These are phyloP conservation scores for Pseudogymnoascus destructans DNA, from an alignment of 2,329 filamentous ascomycete species.

Conservation along the genomic window DNA sequence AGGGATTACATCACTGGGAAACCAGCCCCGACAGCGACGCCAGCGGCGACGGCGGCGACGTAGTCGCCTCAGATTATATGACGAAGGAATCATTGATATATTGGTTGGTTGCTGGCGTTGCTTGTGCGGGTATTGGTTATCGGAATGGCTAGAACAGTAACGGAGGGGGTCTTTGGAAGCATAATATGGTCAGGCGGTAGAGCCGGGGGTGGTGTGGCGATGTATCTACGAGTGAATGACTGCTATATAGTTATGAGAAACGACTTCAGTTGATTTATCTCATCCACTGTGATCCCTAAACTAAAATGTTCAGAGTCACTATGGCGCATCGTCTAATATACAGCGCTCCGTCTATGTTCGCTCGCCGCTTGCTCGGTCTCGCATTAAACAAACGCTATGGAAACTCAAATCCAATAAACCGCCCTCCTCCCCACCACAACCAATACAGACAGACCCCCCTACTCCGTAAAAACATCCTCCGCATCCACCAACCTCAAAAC, in stretches of 20 bases:
- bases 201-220: neutral
- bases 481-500: neutral
- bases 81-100: neutral
- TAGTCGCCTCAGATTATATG: neutral
- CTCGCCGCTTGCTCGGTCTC: neutral
- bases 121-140: neutral
- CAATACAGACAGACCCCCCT: neutral
- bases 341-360: slow-evolving; percentile 2
- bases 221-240: slow-evolving; percentile 8
- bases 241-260: slow-evolving; percentile 7
- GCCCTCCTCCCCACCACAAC: neutral
- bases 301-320: neutral
- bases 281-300: neutral
- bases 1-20: slow-evolving; percentile 48
- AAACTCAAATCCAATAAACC: neutral
- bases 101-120: neutral
- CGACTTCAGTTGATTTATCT: neutral
- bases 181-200: neutral
- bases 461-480: slow-evolving; percentile 5
- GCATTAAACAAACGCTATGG: neutral
- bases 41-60: neutral
- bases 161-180: neutral
- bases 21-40: neutral
- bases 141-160: neutral
- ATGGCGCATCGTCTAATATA: neutral